Evolutionary conservation across 164 flowering plant species (phyloP).

Genomic region (Magnolia officinalis): DNA sequence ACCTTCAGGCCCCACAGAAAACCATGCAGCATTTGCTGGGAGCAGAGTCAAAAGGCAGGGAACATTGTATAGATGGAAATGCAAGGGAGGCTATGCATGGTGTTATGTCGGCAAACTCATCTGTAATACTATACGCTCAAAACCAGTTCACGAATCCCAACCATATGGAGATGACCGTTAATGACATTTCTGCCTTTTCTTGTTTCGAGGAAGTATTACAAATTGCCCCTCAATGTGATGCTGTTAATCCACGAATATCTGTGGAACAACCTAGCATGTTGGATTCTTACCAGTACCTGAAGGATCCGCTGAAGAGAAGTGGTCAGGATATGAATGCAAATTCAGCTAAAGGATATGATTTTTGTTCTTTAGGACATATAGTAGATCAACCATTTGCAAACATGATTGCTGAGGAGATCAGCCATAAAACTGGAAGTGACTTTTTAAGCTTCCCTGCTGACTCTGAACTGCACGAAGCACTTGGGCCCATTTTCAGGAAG

Average conservation of each 20-base stretch:
- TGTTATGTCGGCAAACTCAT: constrained; percentile 3
- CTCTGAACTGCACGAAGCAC: constrained; percentile 52
- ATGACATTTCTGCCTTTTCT: constrained; percentile 14
- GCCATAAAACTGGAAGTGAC: constrained; percentile 6
- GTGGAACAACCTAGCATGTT: constrained; percentile 10
- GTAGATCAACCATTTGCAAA: constrained; percentile 14
- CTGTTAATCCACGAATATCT: constrained; percentile 7
- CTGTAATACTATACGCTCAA: constrained; percentile 13
- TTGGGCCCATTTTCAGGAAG: constrained; percentile 31
- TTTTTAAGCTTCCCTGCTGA: constrained; percentile 36
- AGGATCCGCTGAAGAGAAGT: neutral
- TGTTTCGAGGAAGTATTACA: constrained; percentile 27
- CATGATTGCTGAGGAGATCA: constrained; percentile 14
- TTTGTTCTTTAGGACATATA: constrained; percentile 14
- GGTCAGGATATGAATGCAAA: neutral
- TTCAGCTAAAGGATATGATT: constrained; percentile 10
- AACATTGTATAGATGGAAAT: neutral
- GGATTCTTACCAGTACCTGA: neutral
- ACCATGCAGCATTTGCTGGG: constrained; percentile 5
- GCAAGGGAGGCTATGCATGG: constrained; percentile 12
- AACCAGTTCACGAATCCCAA: constrained; percentile 12
- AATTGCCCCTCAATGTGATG: constrained; percentile 7
- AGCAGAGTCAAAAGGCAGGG: neutral
- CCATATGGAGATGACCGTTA: constrained; percentile 21
- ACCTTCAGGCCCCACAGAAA: constrained; percentile 16